Evolutionary conservation across 108 stramenopile species (phyloP), one percentile per base, ranked within the genome.

Genomic region (Aurantiochytrium sp.): DNA sequence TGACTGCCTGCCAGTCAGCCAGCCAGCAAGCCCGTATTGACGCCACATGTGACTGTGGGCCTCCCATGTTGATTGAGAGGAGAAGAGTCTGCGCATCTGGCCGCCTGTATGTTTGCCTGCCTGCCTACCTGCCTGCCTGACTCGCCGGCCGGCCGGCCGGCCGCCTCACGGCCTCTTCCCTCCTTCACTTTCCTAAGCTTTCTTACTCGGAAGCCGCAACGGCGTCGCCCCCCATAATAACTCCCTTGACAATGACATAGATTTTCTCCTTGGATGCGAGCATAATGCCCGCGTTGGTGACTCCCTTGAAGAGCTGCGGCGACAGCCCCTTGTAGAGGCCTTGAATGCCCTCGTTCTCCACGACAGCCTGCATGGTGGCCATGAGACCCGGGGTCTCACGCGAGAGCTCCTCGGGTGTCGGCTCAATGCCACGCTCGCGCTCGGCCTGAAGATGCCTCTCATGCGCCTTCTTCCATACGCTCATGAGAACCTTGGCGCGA

Each of bases 401-500:
- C n/a, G 19, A 45, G 49, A 53, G 19, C 45, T 53, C 76, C 25
- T 83, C 76, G 25, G n/a, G 18, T 14, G 76, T 83, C 10, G 76
- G 51, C 49, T 83, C 76, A 35, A 53, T 83, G 42, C 64, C 64
- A 12, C 51, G 45, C 51, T 47, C 51, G 76, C 76, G 76, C 76
- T 83, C 76, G 25, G n/a, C 51, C 76, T 83, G 49, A 8, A 69
- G 64, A 18, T 69, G 64, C 18, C 12, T 69, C 25, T 69, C 64
- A 23, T 69, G 64, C 49, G 23, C 28, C 51, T 83, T 83, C 76
- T 83, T 83, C 76, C 76, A 83, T 10, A 83, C 51, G 51, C 76
- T 83, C 76, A 83, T 83, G 23, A 83, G 45, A 14, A 83, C 76
- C 76, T 83, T 83, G 45, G 76, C 76, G 28, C 76, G 76, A 35